Base-by-base conservation (phyloP, 1,284 basidiomycete species). In the Puccinia triticina region DNA sequence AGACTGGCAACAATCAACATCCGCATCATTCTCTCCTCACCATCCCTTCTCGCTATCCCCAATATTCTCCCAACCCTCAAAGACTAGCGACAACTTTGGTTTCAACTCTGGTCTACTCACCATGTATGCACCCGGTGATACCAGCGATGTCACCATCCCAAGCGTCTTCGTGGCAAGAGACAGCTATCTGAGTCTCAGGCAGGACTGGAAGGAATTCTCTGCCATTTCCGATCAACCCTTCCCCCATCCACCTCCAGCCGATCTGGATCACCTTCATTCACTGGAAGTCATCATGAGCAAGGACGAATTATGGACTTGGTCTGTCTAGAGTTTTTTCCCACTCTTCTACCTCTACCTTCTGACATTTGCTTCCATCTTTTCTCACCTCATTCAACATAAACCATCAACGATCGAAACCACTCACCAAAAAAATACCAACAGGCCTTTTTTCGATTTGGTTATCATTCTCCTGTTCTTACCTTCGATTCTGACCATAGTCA, bases 101-200 rank as follows among this genome's bases (percentile, higher is more conserved):
- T 90, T 90, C 85, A 91, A 93, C 23, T 92, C 94, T 85, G 90
- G 90, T n/a, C 89, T 95, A 83, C 90, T 95, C 61, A 95, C 93
- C 83, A 95, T 96, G 94, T 95, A 92, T 87, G 93, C 92, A 86
- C 93, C 93, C 87, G 91, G 83, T n/a, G 88, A 89, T 77, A 89
- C 89, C 10, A 84, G 85, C 7, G 86, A 86, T 77, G 87, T 89
- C 55, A 84, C 83, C 26, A 89, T 89, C 50, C 88, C 89, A 0
- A 87, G 87, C 29, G 86, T 88, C 5, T 89, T 89, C 82, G 87
- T 89, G 46, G 88, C 87, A 7, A 85, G 88, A 16, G 86, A 87
- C 0, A 86, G 86, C 32, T 89, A 87, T 83, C 84, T 89, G 34
- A 81, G 85, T n/a, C 84, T 89, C 12, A 82, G 86, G n/a, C 87